A percentile compares a stretch with the other conserved stretches of the same genome.
Evolutionary conservation across 2,329 filamentous ascomycete species (phyloP).

Genomic region (Cladophialophora bantiana): DNA sequence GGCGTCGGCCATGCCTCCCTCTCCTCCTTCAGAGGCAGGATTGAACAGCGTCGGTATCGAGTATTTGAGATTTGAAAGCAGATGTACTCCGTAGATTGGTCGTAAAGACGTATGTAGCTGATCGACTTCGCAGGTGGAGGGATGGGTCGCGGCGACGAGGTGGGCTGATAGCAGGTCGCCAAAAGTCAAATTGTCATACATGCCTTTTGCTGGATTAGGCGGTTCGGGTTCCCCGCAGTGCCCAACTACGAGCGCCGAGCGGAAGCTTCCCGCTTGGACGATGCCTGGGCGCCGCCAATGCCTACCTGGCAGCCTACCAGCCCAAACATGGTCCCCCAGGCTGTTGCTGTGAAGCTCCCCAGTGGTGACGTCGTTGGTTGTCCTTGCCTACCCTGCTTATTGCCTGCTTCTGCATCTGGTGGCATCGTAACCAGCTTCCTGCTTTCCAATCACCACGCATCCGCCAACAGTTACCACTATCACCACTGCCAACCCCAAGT

Average conservation of each 20-base stretch:
- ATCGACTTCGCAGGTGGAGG: neutral
- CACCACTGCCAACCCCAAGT: slow-evolving; percentile 16
- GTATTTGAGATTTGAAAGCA: neutral
- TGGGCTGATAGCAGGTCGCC: slow-evolving; percentile 1
- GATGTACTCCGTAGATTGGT: neutral
- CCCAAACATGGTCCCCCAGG: neutral
- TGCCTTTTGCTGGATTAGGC: slow-evolving; percentile 4
- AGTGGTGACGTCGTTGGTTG: slow-evolving; percentile 23
- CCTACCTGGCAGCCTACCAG: too few relatives aligned
- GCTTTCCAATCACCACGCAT: slow-evolving; percentile 9
- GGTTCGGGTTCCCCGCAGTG: neutral
- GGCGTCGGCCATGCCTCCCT: slow-evolving; percentile 49
- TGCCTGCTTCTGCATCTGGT: neutral
- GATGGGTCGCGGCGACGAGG: slow-evolving; percentile 1
- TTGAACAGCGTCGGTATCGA: neutral
- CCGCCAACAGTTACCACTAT: slow-evolving; percentile 17
- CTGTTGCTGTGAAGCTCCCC: slow-evolving; percentile 9
- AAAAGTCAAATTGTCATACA: slow-evolving; percentile 12
- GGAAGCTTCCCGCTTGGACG: neutral
- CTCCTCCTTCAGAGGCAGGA: neutral
- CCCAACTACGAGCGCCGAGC: neutral
- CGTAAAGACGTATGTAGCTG: neutral
- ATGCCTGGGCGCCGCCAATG: too few relatives aligned
- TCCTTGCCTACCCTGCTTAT: slow-evolving; percentile 1
- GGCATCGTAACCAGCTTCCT: neutral